Evolutionary conservation across 805 yeast genomes (phyloP).

Genomic region (Brettanomyces nanus): DNA sequence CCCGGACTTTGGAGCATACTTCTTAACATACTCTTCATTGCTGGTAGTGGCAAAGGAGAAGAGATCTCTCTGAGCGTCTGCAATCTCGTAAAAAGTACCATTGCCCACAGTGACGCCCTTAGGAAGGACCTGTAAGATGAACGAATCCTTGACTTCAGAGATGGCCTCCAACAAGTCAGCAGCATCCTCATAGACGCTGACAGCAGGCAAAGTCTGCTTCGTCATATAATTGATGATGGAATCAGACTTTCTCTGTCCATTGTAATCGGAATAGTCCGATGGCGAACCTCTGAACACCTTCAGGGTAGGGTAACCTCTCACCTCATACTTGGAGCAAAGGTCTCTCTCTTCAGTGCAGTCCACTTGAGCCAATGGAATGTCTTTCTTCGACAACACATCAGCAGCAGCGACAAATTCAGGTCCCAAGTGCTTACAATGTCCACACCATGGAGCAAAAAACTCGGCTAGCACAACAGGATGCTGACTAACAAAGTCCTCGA

Average conservation of each 20-base stretch:
- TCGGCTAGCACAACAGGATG: constrained; percentile 80
- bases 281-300: constrained; percentile 59
- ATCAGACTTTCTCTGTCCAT: constrained; percentile 77
- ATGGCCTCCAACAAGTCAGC: constrained; percentile 44
- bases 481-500: constrained; percentile 53
- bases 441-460: constrained; percentile 97
- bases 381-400: constrained; percentile 46
- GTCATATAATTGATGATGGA: constrained; percentile 74
- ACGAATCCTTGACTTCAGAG: constrained; percentile 36
- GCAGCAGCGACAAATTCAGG: constrained; percentile 77
- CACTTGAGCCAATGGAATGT: constrained; percentile 70
- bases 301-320: constrained; percentile 80
- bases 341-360: constrained; percentile 77
- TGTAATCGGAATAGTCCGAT: constrained; percentile 51
- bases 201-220: constrained; percentile 76
- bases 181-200: constrained; percentile 38
- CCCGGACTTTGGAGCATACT: constrained; percentile 24
- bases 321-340: constrained; percentile 57
- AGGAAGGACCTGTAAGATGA: constrained; percentile 46
- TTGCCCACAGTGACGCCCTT: constrained; percentile 32
- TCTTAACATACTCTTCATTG: constrained; percentile 26
- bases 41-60: constrained; percentile 49
- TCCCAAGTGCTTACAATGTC: constrained; percentile 84
- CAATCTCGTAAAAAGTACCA: constrained; percentile 53
- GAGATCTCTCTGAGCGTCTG: constrained; percentile 56